Evolutionary conservation across 2,329 filamentous ascomycete species (phyloP), one percentile per base, ranked within the genome.

Genomic region (Xylariaceae sp.): DNA sequence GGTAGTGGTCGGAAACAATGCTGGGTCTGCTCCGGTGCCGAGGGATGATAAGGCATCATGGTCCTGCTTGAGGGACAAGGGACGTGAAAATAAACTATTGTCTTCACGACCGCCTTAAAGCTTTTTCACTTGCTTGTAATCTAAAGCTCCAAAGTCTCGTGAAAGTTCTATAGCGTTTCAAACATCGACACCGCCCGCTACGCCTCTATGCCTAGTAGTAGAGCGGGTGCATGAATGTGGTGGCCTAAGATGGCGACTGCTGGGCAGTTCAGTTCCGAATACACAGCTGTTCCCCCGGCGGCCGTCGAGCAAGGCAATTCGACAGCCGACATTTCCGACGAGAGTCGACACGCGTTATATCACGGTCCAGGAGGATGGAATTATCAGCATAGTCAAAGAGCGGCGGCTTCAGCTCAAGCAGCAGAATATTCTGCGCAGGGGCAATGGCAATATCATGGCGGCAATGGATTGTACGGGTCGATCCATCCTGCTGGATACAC

Each of bases 161-260:
- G 16, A 42, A 35, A 36, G 44, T 15, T n/a, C n/a, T n/a, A n/a
- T n/a, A 30, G 35, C 36, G 16, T 29, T 44, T 41, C 18, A 21
- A 15, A 43, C 35, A 16, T 27, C 18, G 50, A 30, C 39, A 29
- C 37, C 18, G 9, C 32, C 2, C 33, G 21, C 26, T 27, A 23
- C 30, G 47, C 13, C 47, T 58, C 55, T 20, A 58, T 58, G 55
- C 44, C 51, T 42, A 41, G 32, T 37, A 37, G 24, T 13, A 40
- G 26, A 32, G 53, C 18, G 18, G 46, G 46, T 49, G 41, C 15
- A 48, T 55, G 55, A 58, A 55, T 58, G 55, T 58, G 55, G 55
- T 58, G 51, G 51, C 16, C 55, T 50, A 51, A 55, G 21, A 58
- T 58, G 55, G 37, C 47, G 37, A 51, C 42, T 54, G 51, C 51